Evolutionary conservation across 805 yeast species (phyloP), one percentile per base, ranked within the genome.

Genomic region (Huiozyma sinensis): DNA sequence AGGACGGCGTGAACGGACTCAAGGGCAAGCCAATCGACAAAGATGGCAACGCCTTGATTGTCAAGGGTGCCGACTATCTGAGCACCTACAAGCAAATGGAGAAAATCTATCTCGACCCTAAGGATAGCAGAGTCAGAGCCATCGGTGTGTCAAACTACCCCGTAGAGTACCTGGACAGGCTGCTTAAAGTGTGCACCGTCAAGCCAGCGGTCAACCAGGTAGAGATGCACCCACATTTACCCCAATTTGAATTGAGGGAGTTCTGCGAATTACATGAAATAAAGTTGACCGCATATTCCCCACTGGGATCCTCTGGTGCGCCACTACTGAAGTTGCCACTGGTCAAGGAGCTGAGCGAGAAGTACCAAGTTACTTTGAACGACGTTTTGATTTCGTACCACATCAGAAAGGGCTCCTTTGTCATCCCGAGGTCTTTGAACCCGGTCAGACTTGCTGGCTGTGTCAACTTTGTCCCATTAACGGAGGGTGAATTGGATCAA

Each of bases 181-280:
- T 74, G 17, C 50, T 75, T 11, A 59, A 63, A 27, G 70, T 66
- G 43, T 68, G 73, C 11, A 70, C 61, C 41, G 71, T 70, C 30
- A 70, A 67, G 36, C 84, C 84, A 5, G 75, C 70, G 2, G 66
- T 70, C 13, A 69, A 77, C 50, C 84, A 79, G 61, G 65, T 79
- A 34, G 95, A 87, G 65, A 64, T 76, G 37, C 95, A 87, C 61
- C 88, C 89, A 33, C 75, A 71, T 49, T 66, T 82, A 51, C 84
- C 86, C 32, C 89, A 83, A 58, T 60, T 63, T 17, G 76, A 76
- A 44, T 63, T 85, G 47, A 60, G 71, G 43, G 69, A 76, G 36
- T 81, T 55, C 61, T 71, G 78, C 58, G 68, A 70, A 46, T 55
- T 64, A 24, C 68, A 83, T 51, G 75, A 70, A 47, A 77, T 81